Evolutionary conservation across 371 early-diverging fungal species (phyloP), one percentile per base, ranked within the genome.

Genomic region (Mucor saturninus): DNA sequence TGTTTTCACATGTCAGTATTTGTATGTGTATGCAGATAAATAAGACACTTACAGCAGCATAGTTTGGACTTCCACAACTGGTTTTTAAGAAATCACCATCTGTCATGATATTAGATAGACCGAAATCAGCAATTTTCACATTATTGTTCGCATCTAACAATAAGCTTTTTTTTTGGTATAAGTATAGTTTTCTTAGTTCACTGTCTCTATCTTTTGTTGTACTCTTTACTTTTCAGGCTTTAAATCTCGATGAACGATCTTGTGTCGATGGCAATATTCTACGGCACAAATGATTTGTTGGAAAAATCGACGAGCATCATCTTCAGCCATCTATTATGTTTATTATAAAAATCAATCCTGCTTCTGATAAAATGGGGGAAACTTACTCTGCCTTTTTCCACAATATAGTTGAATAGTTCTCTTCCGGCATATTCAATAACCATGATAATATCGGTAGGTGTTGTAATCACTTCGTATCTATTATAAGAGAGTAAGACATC

Each of bases 201-300:
- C 10, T 13, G 9, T 42, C 31, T 14, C 15, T n/a, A n/a, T 56
- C 14, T 46, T 42, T 26, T 32, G 29, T 43, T 29, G 68, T 80
- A 83, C 85, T 91, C 92, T 80, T 91, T 92, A 8, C 85, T 91
- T 92, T 80, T 91, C 93, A 8, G 92, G 93, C 70, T 92, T 92
- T 58, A 92, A 76, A 72, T 93, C 93, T 71, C 94, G 79, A 76
- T 99, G 99, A 37, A 97, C 97, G 71, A 99, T 97, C 61, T 95
- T 95, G 69, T 95, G 93, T 51, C 95, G 85, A 79, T 99, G 99
- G 76, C 99, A 99, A 77, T 97, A 99, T 71, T 97, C 96, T 11
- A 99, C 93, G 1, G 99, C 99, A 69, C 94, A 94, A 30, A 99
- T 91, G 37, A 99, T 92, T 79, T 99, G 99, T 76, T 96, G 96